These are phyloP conservation scores for Exophiala oligosperma DNA, from an alignment of 2,329 filamentous ascomycete genomes.

Conservation along the genomic window DNA sequence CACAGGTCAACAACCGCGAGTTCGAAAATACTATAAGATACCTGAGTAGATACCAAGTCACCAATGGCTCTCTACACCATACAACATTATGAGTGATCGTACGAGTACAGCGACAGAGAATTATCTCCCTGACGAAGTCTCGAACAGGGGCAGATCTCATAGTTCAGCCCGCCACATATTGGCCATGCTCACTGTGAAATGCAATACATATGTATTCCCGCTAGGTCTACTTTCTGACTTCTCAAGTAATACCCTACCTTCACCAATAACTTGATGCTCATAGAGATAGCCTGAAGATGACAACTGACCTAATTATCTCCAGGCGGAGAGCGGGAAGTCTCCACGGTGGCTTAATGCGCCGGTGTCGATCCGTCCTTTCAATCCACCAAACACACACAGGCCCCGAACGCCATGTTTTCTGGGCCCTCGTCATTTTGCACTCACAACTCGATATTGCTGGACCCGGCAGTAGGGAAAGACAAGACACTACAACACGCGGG, in stretches of 20 bases:
- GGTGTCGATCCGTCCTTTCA: constrained; percentile 3
- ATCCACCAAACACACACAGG: background rate
- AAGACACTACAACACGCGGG: background rate
- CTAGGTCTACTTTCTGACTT: too few relatives aligned
- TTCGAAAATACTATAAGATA: background rate
- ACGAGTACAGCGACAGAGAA: too few relatives aligned
- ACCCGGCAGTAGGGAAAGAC: background rate
- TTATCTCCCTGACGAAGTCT: too few relatives aligned
- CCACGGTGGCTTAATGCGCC: background rate
- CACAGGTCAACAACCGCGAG: background rate
- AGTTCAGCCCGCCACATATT: too few relatives aligned
- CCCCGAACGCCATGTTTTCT: background rate
- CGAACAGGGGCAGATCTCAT: too few relatives aligned
- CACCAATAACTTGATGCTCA: too few relatives aligned
- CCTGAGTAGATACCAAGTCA: too few relatives aligned
- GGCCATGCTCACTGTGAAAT: too few relatives aligned
- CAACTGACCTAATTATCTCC: background rate
- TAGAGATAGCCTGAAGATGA: background rate
- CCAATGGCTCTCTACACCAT: too few relatives aligned
- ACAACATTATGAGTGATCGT: too few relatives aligned
- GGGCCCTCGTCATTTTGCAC: constrained; percentile 12
- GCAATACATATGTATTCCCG: too few relatives aligned
- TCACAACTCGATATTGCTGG: background rate
- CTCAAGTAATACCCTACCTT: too few relatives aligned
- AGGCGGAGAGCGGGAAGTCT: background rate